phyloP scores from a whole-genome alignment of 177 flowering plant genomes.

The Vitis hybrid region DNA sequence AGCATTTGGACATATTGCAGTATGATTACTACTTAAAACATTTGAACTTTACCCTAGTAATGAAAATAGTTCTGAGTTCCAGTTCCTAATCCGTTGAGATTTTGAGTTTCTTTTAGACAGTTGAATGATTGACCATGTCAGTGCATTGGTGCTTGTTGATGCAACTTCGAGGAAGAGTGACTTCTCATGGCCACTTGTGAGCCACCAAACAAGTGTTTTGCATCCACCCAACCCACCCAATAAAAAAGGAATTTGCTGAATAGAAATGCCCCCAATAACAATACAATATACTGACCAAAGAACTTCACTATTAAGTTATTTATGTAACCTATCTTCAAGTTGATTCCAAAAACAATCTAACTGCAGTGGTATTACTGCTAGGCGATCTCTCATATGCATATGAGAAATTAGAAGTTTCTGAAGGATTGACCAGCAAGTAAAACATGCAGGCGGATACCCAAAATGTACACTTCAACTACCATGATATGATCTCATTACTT shows the following conservation, averaged over 20 bases:
- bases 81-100: not conserved
- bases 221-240: too few species aligned
- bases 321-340: not conserved
- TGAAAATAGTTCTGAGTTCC: not conserved
- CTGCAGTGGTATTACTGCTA: too few species aligned
- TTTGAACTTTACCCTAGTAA: not conserved
- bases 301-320: not conserved
- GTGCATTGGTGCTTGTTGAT: not conserved
- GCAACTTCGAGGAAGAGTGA: not conserved
- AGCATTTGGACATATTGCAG: not conserved
- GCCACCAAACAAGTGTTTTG: not conserved
- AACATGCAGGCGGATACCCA: not conserved
- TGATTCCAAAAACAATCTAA: not conserved
- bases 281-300: not conserved
- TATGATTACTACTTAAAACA: not conserved
- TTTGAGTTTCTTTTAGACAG: not conserved
- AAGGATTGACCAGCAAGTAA: not conserved
- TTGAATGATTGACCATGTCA: not conserved
- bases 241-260: not conserved
- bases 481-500: not conserved
- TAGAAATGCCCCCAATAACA: not conserved
- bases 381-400: not conserved
- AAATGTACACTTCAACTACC: not conserved
- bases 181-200: not conserved
- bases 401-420: not conserved